phyloP scores from a whole-genome alignment of 75 land plant species.

The Pinus tabuliformis region DNA sequence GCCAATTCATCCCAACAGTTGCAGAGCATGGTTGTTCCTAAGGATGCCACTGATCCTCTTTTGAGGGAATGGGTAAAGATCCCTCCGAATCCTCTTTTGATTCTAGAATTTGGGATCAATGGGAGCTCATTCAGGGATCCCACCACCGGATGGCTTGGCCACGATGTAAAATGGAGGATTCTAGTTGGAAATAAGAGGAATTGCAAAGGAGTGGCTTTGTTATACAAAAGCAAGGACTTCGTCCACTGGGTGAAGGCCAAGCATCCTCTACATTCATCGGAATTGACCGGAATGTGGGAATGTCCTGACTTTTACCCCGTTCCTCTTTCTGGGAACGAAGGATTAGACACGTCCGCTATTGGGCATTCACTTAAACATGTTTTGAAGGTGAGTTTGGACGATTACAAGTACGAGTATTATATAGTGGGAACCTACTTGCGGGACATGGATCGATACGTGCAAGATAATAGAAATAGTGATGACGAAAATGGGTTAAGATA shows the following conservation, averaged over 20 bases:
- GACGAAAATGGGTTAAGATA: slow-evolving; percentile 45
- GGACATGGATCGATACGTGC: slow-evolving; percentile 12
- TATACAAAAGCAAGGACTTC: slow-evolving; percentile 54
- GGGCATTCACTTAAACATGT: slow-evolving; percentile 57
- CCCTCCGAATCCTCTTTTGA: slow-evolving; percentile 35
- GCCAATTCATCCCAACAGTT: slow-evolving; percentile 26
- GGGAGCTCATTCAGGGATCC: slow-evolving; percentile 39
- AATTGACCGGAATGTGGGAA: slow-evolving; percentile 74
- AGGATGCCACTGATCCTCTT: slow-evolving; percentile 23
- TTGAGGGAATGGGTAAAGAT: slow-evolving; percentile 35
- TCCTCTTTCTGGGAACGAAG: slow-evolving; percentile 8
- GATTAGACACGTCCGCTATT: slow-evolving; percentile 33
- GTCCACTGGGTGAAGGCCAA: slow-evolving; percentile 30
- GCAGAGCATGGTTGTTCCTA: slow-evolving; percentile 50
- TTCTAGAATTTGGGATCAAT: slow-evolving; percentile 20
- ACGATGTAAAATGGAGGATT: slow-evolving; percentile 36
- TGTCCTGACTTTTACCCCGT: slow-evolving; percentile 83
- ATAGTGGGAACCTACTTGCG: slow-evolving; percentile 16
- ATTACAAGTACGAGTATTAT: slow-evolving; percentile 17
- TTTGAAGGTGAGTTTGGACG: slow-evolving; percentile 50
- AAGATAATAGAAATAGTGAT: slow-evolving; percentile 5
- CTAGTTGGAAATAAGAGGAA: slow-evolving; percentile 21
- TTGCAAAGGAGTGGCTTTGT: slow-evolving; percentile 21
- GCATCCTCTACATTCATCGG: slow-evolving; percentile 32
- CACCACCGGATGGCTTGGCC: slow-evolving; percentile 42